Evolutionary conservation across 495 filamentous ascomycete genomes (phyloP).

Genomic region (Hypoxylon fragiforme): DNA sequence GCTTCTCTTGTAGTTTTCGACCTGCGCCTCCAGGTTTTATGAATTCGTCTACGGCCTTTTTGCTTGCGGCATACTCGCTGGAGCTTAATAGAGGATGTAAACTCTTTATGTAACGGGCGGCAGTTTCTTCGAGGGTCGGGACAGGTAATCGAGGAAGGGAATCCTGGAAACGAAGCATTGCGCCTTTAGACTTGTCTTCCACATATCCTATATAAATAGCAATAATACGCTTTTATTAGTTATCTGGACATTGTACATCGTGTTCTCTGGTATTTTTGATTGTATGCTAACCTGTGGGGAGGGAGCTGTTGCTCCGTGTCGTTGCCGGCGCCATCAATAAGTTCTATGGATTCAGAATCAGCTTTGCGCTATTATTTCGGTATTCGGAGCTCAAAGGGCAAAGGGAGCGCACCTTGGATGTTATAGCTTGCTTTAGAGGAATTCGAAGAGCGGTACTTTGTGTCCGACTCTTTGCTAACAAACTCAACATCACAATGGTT

Average conservation of each 20-base stretch:
- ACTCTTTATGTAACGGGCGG: slow-evolving; percentile 87
- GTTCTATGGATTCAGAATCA: slow-evolving; percentile 36
- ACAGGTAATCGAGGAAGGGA: slow-evolving; percentile 90
- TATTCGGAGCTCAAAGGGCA: background rate
- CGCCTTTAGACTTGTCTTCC: slow-evolving; percentile 87
- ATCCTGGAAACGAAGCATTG: slow-evolving; percentile 95
- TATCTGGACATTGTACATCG: no score
- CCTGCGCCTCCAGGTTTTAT: slow-evolving; percentile 79
- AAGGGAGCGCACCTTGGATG: slow-evolving; percentile 38
- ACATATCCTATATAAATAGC: slow-evolving; percentile 76
- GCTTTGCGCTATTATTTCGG: slow-evolving; percentile 15
- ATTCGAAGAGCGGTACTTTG: slow-evolving; percentile 46
- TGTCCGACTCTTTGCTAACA: slow-evolving; percentile 47
- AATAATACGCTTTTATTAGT: slow-evolving; percentile 17
- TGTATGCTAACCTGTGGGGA: slow-evolving; percentile 61
- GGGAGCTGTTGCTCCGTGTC: slow-evolving; percentile 61
- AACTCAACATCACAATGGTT: slow-evolving; percentile 49
- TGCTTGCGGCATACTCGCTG: slow-evolving; percentile 73
- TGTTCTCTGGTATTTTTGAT: no score
- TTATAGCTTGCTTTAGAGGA: slow-evolving; percentile 32
- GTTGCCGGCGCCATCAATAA: slow-evolving; percentile 56
- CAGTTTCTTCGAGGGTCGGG: slow-evolving; percentile 91
- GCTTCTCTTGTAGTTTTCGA: slow-evolving; percentile 82
- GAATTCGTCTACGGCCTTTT: slow-evolving; percentile 81
- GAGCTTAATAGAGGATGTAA: slow-evolving; percentile 79